phyloP scores from a whole-genome alignment of 2,329 filamentous ascomycete genomes.

The Paecilomyces sp. region DNA sequence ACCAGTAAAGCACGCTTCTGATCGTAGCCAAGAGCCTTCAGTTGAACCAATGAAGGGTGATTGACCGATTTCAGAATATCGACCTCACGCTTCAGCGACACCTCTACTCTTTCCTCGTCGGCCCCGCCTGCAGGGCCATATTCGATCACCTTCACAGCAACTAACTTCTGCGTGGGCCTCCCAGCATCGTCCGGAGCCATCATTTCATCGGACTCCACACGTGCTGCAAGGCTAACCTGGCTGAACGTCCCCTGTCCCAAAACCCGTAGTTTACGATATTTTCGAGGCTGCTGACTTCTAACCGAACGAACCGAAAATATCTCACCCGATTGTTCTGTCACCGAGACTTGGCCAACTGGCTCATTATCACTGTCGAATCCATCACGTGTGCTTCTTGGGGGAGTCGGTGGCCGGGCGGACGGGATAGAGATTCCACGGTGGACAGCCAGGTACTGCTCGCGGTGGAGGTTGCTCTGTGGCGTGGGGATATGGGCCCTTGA shows the following conservation, averaged over 20 bases:
- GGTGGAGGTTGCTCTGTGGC: conserved; percentile 46
- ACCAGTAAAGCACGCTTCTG: conserved; percentile 76
- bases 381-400: conserved; percentile 66
- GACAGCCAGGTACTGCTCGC: conserved; percentile 74
- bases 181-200: conserved; percentile 27
- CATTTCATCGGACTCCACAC: conserved; percentile 54
- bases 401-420: conserved; percentile 64
- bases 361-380: conserved; percentile 46
- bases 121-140: conserved; percentile 90
- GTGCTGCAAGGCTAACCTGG: conserved; percentile 84
- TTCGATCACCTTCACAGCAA: conserved; percentile 92
- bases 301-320: conserved; percentile 65
- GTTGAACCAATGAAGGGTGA: conserved; percentile 82
- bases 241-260: conserved; percentile 95
- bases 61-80: conserved; percentile 85
- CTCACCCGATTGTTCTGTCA: conserved; percentile 36
- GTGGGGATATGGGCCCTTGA: conserved; percentile 39
- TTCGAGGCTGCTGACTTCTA: conserved; percentile 60
- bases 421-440: conserved; percentile 62
- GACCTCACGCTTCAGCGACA: conserved; percentile 87
- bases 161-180: conserved; percentile 59
- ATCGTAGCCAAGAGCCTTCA: conserved; percentile 87
- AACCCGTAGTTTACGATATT: conserved; percentile 71
- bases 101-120: conserved; percentile 86
- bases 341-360: conserved; percentile 14